Evolutionary conservation across 805 yeast species (phyloP).

Genomic region (Candida railenensis): DNA sequence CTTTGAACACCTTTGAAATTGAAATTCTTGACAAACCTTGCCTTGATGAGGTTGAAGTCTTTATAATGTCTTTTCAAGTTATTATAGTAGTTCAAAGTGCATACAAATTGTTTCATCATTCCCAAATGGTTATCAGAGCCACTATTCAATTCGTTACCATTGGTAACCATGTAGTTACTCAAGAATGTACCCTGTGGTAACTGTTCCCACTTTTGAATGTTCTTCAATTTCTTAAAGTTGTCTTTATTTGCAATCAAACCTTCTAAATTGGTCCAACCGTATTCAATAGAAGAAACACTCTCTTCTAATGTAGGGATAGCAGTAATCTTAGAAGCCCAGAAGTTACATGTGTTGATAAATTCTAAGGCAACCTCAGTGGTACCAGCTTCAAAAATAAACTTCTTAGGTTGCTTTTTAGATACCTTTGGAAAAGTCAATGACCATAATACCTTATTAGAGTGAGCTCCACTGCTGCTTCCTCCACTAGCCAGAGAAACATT

Average conservation of each 20-base stretch:
- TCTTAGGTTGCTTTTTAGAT: slow-evolving; percentile 34
- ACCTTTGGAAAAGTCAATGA: slow-evolving; percentile 53
- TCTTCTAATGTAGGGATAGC: slow-evolving; percentile 72
- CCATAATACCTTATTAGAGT: slow-evolving; percentile 34
- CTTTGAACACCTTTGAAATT: slow-evolving; percentile 19
- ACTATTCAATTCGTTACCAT: slow-evolving; percentile 13
- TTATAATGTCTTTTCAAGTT: slow-evolving; percentile 34
- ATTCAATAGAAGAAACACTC: slow-evolving; percentile 73
- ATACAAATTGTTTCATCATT: slow-evolving; percentile 44
- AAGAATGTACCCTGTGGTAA: slow-evolving; percentile 41
- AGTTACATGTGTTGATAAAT: slow-evolving; percentile 76
- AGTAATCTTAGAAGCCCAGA: slow-evolving; percentile 86
- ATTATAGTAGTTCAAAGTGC: slow-evolving; percentile 41
- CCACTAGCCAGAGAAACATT: slow-evolving; percentile 8
- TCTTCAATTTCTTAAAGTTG: slow-evolving; percentile 30
- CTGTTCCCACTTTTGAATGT: slow-evolving; percentile 44
- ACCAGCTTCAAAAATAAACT: slow-evolving; percentile 63
- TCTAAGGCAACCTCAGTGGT: slow-evolving; percentile 65
- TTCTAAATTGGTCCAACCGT: slow-evolving; percentile 67
- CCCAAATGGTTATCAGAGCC: slow-evolving; percentile 31
- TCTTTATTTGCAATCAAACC: slow-evolving; percentile 24
- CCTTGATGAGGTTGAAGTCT: slow-evolving; percentile 29
- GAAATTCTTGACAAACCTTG: slow-evolving; percentile 29
- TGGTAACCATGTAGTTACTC: slow-evolving; percentile 27
- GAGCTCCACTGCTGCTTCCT: not conserved